phyloP scores from a whole-genome alignment of 2,329 filamentous ascomycete genomes.

The Aureobasidium musti region DNA sequence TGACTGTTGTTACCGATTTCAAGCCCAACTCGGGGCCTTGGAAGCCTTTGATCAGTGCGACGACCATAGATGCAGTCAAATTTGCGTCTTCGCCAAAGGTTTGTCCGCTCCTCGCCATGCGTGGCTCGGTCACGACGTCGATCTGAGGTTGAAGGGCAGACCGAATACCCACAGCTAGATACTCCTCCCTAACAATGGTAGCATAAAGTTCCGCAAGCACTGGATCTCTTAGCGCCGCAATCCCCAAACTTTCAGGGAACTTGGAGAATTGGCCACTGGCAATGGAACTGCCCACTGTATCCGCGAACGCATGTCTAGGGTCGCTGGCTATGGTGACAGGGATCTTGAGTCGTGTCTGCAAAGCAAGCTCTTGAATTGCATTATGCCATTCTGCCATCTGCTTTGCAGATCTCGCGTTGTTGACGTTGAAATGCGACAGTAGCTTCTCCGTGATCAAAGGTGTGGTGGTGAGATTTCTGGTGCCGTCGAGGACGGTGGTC shows the following conservation, averaged over 20 bases:
- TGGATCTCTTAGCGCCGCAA: constrained; percentile 69
- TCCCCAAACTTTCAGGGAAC: constrained; percentile 65
- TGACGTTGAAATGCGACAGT: constrained; percentile 64
- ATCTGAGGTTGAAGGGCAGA: constrained; percentile 71
- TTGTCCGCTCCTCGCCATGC: constrained; percentile 73
- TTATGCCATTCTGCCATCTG: constrained; percentile 55
- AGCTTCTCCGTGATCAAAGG: constrained; percentile 72
- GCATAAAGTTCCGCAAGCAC: constrained; percentile 67
- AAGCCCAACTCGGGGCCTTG: neutral
- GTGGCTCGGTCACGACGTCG: constrained; percentile 69
- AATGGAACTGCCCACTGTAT: constrained; percentile 70
- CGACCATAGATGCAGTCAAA: constrained; percentile 65
- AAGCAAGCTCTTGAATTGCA: neutral
- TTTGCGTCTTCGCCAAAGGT: constrained; percentile 70
- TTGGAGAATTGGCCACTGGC: constrained; percentile 78
- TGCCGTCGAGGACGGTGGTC: neutral
- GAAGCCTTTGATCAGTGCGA: constrained; percentile 19
- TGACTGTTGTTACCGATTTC: constrained; percentile 7
- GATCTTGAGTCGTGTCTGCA: constrained; percentile 10
- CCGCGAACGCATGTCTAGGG: constrained; percentile 65
- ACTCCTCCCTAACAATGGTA: constrained; percentile 65
- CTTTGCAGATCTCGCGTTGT: constrained; percentile 64
- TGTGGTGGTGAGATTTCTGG: constrained; percentile 44
- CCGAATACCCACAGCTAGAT: constrained; percentile 68
- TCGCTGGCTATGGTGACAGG: constrained; percentile 34